Base-by-base conservation (phyloP, 352 stramenopile species). In the Phytophthora crassamura region DNA sequence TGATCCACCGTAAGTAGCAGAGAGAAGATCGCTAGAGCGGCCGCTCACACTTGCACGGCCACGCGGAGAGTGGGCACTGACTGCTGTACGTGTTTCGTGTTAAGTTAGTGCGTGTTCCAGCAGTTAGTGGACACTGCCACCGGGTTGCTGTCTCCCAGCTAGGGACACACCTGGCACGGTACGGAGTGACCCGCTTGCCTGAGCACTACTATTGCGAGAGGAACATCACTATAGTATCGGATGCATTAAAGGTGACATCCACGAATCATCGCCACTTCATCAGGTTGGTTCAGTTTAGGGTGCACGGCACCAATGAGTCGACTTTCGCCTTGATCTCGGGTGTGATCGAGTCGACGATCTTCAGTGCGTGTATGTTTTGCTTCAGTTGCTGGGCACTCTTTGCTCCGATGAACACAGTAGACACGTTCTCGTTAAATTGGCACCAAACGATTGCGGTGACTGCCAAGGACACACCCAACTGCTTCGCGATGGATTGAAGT, bases 371-470 rank as follows among this genome's bases (percentile, higher is more conserved):
- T 33, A 92, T 49, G 68, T 92, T 93, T 35, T 86, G 72, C 22
- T 89, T 65, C 5, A 90, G 61, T 45, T 91, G 82, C 2, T 49
- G 4, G 7, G 69, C 16, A 0, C 51, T 84, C 22, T 41, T 85
- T 15, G 82, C 79, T n/a, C 79, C 84, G 34, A 86, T 53, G 5
- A 92, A 41, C 22, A 90, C 78, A 5, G 73, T 85, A 6, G 72
- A 82, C 10, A 90, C 80, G 25, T 90, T 78, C 0, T 56, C 32
- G 40, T 90, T 90, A 7, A 62, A 69, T 5, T 74, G 36, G 25
- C 72, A 82, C 83, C 81, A 92, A 32, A 77, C 83, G 32, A 91
- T 57, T 1, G 83, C 77, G 30, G 90, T 64, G 30, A 77, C 75
- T 3, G 67, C 58, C 15, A 83, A 50, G 11, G 58, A 70, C 45